These are phyloP conservation scores for Carnegiea gigantea DNA, from an alignment of 179 eudicot genomes.

Conservation along the genomic window DNA sequence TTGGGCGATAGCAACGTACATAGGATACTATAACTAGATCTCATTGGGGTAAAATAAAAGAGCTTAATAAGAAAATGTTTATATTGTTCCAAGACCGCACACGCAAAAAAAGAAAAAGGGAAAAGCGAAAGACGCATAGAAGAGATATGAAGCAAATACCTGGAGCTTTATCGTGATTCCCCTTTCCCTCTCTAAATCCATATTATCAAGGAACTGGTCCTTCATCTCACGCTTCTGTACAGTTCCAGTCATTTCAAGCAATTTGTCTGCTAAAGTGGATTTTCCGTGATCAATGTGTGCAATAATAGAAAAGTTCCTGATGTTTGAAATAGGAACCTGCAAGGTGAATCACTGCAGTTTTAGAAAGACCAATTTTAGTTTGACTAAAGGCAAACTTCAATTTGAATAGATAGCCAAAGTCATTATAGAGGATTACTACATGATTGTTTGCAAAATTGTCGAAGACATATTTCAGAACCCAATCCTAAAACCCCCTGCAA, in stretches of 20 bases:
- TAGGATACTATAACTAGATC: background rate
- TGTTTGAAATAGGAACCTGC: slow-evolving; percentile 82
- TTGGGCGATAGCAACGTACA: background rate
- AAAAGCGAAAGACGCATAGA: background rate
- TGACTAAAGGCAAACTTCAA: background rate
- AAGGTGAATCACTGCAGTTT: slow-evolving; percentile 15
- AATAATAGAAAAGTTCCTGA: slow-evolving; percentile 87
- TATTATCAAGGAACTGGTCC: slow-evolving; percentile 97
- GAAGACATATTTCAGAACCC: background rate
- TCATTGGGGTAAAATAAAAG: too few relatives aligned
- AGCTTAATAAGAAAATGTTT: too few relatives aligned
- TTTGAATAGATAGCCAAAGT: background rate
- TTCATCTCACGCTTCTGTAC: slow-evolving; percentile 96
- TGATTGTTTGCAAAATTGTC: background rate
- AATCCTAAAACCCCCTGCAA: background rate
- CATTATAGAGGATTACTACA: background rate
- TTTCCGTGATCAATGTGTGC: slow-evolving; percentile 99
- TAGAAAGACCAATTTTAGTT: background rate
- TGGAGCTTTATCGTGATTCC: slow-evolving; percentile 96
- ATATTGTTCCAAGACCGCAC: too few relatives aligned
- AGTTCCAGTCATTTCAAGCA: slow-evolving; percentile 91
- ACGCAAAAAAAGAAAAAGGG: background rate
- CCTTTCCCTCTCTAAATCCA: slow-evolving; percentile 99
- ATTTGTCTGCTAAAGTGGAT: slow-evolving; percentile 95
- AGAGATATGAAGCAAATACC: slow-evolving; percentile 40